Percentiles rank a stretch among this genome's conserved stretches.
phyloP scores from a whole-genome alignment of 1,284 basidiomycete genomes.

The Ceratobasidium sp. region DNA sequence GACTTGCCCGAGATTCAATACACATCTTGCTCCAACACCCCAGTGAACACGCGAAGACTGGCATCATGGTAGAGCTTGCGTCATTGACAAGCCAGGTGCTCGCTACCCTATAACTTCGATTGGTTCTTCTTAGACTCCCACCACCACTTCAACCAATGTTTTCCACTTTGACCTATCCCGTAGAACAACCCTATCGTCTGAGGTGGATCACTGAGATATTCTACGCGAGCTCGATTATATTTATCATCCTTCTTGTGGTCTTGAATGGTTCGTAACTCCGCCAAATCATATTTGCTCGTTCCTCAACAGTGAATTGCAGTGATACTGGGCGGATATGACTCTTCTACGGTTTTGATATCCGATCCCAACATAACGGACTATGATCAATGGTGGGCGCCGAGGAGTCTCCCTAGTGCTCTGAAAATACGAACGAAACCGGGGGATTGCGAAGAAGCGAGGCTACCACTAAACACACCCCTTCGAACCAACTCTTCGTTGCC shows the following conservation, averaged over 20 bases:
- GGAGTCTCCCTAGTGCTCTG: neutral
- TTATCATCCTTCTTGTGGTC: neutral
- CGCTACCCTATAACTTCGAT: too few relatives aligned
- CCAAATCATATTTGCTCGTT: too few relatives aligned
- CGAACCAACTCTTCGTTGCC: slow-evolving; percentile 18
- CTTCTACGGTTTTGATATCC: neutral
- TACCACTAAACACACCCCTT: neutral
- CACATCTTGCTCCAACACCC: too few relatives aligned
- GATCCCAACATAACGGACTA: neutral
- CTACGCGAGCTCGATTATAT: neutral
- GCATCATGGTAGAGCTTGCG: too few relatives aligned
- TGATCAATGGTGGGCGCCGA: slow-evolving; percentile 6
- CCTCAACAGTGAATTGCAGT: neutral
- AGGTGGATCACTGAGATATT: slow-evolving; percentile 25
- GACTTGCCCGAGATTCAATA: too few relatives aligned
- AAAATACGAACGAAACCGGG: neutral
- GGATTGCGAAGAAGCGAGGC: neutral
- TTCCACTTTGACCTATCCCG: neutral
- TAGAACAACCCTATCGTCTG: slow-evolving; percentile 12
- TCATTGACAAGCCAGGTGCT: too few relatives aligned
- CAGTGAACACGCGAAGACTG: too few relatives aligned
- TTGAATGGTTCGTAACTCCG: neutral
- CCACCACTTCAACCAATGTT: slow-evolving; percentile 3
- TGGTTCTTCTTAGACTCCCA: too few relatives aligned
- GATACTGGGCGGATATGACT: neutral